Percentiles rank a stretch among this genome's conserved stretches.
phyloP scores from a whole-genome alignment of 441 rosid species.

The Gossypium davidsonii region DNA sequence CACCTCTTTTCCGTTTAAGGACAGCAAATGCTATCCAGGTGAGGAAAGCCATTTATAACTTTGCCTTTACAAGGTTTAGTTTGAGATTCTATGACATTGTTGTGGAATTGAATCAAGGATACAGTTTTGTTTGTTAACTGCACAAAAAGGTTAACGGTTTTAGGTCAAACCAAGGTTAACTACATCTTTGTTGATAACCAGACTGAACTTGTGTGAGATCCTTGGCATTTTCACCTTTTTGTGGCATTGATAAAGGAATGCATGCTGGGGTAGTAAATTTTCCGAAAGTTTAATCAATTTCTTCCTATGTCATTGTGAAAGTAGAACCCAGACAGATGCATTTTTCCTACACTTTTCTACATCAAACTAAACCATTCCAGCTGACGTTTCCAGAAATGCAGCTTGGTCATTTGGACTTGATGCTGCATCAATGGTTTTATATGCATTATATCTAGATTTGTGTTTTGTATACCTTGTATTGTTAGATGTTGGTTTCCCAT shows the following conservation, averaged over 20 bases:
- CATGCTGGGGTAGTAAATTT: too few species aligned
- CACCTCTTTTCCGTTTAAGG: conserved; percentile 76
- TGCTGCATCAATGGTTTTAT: not conserved
- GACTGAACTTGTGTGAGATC: not conserved
- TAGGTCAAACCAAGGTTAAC: not conserved
- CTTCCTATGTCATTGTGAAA: not conserved
- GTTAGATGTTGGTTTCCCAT: not conserved
- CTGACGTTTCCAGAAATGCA: not conserved
- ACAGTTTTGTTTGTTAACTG: not conserved
- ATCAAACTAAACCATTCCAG: not conserved
- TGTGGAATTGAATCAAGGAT: not conserved
- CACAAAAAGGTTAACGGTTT: not conserved
- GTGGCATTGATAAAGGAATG: not conserved
- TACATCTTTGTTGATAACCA: not conserved
- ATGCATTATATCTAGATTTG: not conserved
- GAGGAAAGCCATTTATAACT: conserved; percentile 17
- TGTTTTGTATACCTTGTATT: not conserved
- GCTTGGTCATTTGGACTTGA: not conserved
- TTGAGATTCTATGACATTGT: not conserved
- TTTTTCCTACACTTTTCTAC: not conserved
- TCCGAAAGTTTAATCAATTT: too few species aligned
- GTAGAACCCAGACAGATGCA: not conserved
- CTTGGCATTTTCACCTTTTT: not conserved
- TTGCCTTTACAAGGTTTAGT: not conserved
- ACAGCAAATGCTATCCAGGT: conserved; percentile 86